Evolutionary conservation across 257 asterid species (phyloP).

Genomic region (Capsicum baccatum): DNA sequence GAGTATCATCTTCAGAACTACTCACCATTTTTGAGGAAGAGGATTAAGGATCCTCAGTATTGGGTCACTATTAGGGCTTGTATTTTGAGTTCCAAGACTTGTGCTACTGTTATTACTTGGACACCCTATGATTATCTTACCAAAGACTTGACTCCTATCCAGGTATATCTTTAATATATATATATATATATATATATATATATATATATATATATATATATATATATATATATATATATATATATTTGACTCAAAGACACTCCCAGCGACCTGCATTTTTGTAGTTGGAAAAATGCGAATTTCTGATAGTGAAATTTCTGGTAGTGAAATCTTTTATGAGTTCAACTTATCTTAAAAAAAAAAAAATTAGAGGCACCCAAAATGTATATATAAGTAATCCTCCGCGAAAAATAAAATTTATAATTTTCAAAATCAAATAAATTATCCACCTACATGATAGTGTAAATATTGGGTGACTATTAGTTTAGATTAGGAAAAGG

Average conservation of each 20-base stretch:
- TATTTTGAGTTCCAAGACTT: conserved; percentile 75
- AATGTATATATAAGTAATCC: neutral
- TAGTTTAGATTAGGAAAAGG: neutral
- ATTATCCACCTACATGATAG: neutral
- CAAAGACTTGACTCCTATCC: conserved; percentile 79
- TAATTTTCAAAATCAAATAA: neutral
- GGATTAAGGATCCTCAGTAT: conserved; percentile 60
- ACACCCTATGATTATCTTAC: conserved; percentile 75
- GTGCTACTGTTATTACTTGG: conserved; percentile 71
- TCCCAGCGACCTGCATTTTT: neutral
- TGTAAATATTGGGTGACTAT: neutral
- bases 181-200: no score
- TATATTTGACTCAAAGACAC: neutral
- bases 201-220: no score
- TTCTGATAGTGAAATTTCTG: no score
- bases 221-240: no score
- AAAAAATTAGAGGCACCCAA: neutral
- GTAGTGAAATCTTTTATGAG: no score
- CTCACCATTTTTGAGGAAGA: conserved; percentile 79
- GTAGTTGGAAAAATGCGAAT: no score
- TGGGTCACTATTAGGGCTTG: conserved; percentile 76
- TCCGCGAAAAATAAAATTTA: neutral
- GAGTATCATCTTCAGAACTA: conserved; percentile 71
- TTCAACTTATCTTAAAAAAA: neutral
- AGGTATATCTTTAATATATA: conserved; percentile 50